Evolutionary conservation across 768 basidiomycete species (phyloP).

Genomic region (Filobasidium wieringae): DNA sequence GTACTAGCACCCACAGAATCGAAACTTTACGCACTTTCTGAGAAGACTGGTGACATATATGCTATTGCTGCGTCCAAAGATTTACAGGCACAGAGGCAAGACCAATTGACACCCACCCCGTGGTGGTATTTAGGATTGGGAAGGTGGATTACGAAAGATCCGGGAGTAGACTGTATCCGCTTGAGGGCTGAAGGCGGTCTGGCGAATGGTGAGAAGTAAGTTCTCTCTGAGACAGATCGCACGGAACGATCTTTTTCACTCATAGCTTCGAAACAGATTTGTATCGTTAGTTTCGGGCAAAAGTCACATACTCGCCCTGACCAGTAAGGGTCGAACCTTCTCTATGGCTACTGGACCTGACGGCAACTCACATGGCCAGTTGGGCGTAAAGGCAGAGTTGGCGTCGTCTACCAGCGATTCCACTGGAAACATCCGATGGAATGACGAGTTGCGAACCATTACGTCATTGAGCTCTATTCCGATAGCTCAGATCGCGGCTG

Average conservation of each 20-base stretch:
- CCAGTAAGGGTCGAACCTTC: conserved; percentile 56
- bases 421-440: conserved; percentile 51
- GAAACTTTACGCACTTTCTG: conserved; percentile 64
- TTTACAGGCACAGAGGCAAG: conserved; percentile 42
- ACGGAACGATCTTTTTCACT: no score
- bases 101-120: conserved; percentile 30
- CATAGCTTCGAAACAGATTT: no score
- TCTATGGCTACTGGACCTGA: conserved; percentile 60
- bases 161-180: conserved; percentile 48
- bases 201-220: conserved; percentile 56
- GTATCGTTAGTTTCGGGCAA: conserved; percentile 61
- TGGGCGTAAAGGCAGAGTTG: conserved; percentile 60
- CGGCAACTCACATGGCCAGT: conserved; percentile 72
- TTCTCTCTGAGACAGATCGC: neutral
- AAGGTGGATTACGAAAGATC: conserved; percentile 49
- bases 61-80: conserved; percentile 49
- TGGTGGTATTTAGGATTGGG: conserved; percentile 51
- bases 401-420: conserved; percentile 43
- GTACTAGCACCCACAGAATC: conserved; percentile 41
- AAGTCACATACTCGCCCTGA: conserved; percentile 43
- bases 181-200: conserved; percentile 51
- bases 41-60: conserved; percentile 58
- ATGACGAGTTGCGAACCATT: conserved; percentile 61
- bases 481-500: conserved; percentile 60
- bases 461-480: conserved; percentile 56